Conservation (phyloP, 176 grass and related monocot species). For the Zoysia pacifica region DNA sequence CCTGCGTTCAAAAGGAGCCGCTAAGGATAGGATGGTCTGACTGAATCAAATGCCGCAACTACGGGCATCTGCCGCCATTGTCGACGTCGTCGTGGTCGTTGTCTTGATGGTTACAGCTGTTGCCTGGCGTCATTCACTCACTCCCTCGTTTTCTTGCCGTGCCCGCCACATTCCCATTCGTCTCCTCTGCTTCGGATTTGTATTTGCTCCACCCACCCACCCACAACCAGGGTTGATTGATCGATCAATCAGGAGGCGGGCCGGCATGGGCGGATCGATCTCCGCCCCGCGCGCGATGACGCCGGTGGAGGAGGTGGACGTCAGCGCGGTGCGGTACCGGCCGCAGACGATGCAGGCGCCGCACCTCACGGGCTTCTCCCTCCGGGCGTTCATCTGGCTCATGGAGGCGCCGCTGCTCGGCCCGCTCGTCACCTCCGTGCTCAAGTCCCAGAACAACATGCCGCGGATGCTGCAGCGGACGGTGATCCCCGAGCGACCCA, state of each 20-base stretch:
- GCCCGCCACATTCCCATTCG: too few relatives aligned
- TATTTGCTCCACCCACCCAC: too few relatives aligned
- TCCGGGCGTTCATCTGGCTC: conserved; percentile 76
- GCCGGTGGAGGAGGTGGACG: conserved; percentile 72
- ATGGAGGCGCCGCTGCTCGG: conserved; percentile 70
- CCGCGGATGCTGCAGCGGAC: conserved; percentile 75
- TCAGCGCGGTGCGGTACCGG: conserved; percentile 63
- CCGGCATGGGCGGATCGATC: conserved; percentile 17
- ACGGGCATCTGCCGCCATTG: too few relatives aligned
- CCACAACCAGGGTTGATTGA: neutral
- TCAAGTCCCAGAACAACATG: conserved; percentile 82
- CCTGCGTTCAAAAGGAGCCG: too few relatives aligned
- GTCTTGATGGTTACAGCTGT: too few relatives aligned
- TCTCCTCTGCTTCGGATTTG: too few relatives aligned
- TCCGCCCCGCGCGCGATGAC: conserved; percentile 49
- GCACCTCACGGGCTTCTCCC: conserved; percentile 61
- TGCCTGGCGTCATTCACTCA: too few relatives aligned
- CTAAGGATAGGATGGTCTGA: too few relatives aligned
- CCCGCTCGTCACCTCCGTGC: conserved; percentile 43
- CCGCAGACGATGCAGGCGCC: conserved; percentile 55
- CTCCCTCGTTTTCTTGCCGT: too few relatives aligned
- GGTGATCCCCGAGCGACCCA: conserved; percentile 81
- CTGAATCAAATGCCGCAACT: too few relatives aligned
- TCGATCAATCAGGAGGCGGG: too few relatives aligned
- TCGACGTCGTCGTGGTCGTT: too few relatives aligned